Evolutionary conservation across 768 basidiomycete genomes (phyloP), one percentile per base, ranked within the genome.

Genomic region (Russula compacta): DNA sequence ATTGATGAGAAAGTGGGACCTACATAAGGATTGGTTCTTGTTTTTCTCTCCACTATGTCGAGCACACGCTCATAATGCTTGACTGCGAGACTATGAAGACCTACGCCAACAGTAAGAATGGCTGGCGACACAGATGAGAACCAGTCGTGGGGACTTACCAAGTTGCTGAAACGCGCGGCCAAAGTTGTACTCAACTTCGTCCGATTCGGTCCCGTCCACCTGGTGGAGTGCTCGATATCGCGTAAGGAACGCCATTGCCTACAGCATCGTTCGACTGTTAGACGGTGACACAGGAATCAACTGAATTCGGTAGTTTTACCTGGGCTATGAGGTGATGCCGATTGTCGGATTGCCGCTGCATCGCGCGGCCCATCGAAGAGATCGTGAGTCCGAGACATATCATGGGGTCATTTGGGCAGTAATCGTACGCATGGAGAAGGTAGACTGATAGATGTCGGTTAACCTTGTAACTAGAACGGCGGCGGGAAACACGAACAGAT

Each of bases 301-400:
- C 17, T 49, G 15, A 43, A 40, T 42, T 39, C 4, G 15, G 12
- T 4, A 29, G n/a, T 68, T 14, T 29, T 49, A 83, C 83, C 72
- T 94, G 91, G 4, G 86, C 79, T 42, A 98, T 81, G 60, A 93
- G 80, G 71, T 95, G 90, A 69, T 97, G 89, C 43, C 94, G 76
- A 70, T 99, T 98, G 73, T 98, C 95, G 14, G 87, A 85, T 71
- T 98, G 95, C 19, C 95, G 81, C 65, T 95, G 91, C 86, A 92
- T 92, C 0, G 93, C 88, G 40, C 95, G 81, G 11, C 93, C 92
- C 49, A 97, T 76, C 21, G 91, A 97, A 0, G 91, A 85, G 49
- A 94, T 83, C 0, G 87, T 90, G 9, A 98, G 78, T 47, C 81
- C 83, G 5, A 98, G 76, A 69, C 89, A 94, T 24, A 97, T 78